Percentiles rank a stretch among this genome's conserved stretches.
Evolutionary conservation across 805 yeast species (phyloP).

Genomic region (Wickerhamomyces bovis): DNA sequence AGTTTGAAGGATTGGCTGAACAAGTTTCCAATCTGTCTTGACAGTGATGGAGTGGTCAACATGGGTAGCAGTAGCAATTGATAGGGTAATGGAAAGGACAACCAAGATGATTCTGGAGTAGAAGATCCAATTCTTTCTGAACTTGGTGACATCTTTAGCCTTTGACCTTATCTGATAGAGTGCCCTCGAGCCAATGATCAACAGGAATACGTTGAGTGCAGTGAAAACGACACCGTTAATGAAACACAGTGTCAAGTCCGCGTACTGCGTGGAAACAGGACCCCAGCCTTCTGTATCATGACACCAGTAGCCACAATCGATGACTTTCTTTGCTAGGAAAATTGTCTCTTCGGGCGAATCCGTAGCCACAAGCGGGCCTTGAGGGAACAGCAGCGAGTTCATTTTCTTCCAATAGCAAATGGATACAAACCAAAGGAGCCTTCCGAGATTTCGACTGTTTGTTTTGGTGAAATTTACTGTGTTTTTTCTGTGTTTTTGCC

Average conservation of each 20-base stretch:
- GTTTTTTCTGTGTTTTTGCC: too few species aligned
- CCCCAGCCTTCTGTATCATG: conserved; percentile 35
- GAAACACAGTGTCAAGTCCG: conserved; percentile 58
- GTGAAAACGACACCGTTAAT: conserved; percentile 46
- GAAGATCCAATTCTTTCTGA: conserved; percentile 33
- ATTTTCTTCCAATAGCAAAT: background rate
- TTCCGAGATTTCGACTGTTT: too few species aligned
- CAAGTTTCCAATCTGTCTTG: conserved; percentile 23
- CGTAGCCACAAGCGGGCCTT: background rate
- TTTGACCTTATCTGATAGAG: conserved; percentile 21
- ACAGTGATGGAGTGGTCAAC: conserved; percentile 16
- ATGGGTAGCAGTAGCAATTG: conserved; percentile 17
- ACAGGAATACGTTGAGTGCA: conserved; percentile 34
- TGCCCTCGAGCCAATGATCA: conserved; percentile 37
- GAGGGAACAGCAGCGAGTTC: background rate
- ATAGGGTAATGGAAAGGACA: conserved; percentile 26
- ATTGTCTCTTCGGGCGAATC: background rate
- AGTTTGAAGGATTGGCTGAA: conserved; percentile 34
- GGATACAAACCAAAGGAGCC: too few species aligned
- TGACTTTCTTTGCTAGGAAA: background rate
- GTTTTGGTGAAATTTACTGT: too few species aligned
- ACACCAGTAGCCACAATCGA: conserved; percentile 13
- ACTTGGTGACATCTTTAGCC: conserved; percentile 25
- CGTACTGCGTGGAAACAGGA: conserved; percentile 35
- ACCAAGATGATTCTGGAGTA: conserved; percentile 30